Conservation (phyloP, 2,329 filamentous ascomycete species). For the Sporothrix mexicana region DNA sequence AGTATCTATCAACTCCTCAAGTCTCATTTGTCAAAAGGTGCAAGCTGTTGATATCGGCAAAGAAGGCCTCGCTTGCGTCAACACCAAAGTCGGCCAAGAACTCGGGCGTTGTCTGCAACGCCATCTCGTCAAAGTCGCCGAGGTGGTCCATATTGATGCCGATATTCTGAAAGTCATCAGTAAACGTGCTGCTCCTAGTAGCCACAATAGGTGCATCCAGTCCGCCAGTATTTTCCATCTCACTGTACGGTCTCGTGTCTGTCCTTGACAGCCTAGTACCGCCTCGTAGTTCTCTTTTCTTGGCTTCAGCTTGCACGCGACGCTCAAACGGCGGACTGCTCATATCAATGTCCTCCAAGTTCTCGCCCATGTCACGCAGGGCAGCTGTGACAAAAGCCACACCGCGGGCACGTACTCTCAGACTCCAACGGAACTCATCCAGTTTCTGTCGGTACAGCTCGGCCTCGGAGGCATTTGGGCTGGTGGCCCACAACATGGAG, state of each 20-base stretch:
- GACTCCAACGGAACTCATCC: constrained; percentile 51
- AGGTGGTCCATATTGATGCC: not conserved
- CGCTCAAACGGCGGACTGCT: constrained; percentile 22
- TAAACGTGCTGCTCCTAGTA: not conserved
- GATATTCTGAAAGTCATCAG: not conserved
- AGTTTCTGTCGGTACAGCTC: constrained; percentile 49
- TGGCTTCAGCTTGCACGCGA: not conserved
- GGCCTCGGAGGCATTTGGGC: constrained; percentile 48
- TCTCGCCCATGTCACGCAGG: constrained; percentile 47
- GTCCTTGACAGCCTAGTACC: not conserved
- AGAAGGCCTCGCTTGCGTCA: constrained; percentile 40
- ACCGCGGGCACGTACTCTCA: constrained; percentile 49
- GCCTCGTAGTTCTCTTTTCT: not conserved
- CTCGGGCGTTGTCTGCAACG: constrained; percentile 23
- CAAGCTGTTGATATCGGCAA: constrained; percentile 41
- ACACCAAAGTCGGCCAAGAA: constrained; percentile 26
- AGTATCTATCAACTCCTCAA: not conserved
- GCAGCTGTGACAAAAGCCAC: constrained; percentile 50
- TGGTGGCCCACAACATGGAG: constrained; percentile 50
- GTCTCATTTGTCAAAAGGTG: not conserved
- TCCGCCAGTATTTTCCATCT: not conserved
- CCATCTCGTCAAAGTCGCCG: not conserved
- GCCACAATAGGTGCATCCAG: not conserved
- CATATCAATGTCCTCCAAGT: constrained; percentile 36
- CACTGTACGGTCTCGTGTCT: not conserved